Evolutionary conservation across 148 eudicot species (phyloP).

Genomic region (Fagopyrum homotropicum): DNA sequence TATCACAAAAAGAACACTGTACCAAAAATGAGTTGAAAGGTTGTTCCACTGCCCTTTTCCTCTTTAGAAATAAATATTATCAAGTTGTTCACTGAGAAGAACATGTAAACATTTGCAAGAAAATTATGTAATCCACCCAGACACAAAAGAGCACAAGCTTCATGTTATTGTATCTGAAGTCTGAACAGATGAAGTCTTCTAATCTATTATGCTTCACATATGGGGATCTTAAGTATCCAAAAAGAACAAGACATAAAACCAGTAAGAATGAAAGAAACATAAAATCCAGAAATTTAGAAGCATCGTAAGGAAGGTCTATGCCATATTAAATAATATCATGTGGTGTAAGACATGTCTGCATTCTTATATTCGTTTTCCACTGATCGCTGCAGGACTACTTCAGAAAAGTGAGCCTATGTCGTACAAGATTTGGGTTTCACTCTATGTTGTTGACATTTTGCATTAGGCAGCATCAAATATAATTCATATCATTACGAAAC

Average conservation of each 20-base stretch:
- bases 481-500: background rate
- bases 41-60: background rate
- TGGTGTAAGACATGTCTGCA: background rate
- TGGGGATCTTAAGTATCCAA: background rate
- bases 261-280: background rate
- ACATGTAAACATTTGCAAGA: background rate
- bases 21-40: constrained; percentile 44
- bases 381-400: background rate
- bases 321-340: background rate
- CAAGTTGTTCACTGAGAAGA: background rate
- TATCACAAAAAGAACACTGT: constrained; percentile 88
- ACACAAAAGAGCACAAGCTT: background rate
- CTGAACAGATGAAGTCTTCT: background rate
- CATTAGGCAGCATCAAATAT: background rate
- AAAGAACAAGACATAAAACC: background rate
- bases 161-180: background rate
- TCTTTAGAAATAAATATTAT: background rate
- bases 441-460: background rate
- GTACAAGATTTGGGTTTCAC: background rate
- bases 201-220: background rate
- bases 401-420: background rate
- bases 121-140: background rate
- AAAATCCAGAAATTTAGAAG: background rate
- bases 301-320: background rate
- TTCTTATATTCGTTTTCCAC: background rate